Evolutionary conservation across 176 grass and related monocot genomes (phyloP).

Genomic region (Phyllostachys edulis): DNA sequence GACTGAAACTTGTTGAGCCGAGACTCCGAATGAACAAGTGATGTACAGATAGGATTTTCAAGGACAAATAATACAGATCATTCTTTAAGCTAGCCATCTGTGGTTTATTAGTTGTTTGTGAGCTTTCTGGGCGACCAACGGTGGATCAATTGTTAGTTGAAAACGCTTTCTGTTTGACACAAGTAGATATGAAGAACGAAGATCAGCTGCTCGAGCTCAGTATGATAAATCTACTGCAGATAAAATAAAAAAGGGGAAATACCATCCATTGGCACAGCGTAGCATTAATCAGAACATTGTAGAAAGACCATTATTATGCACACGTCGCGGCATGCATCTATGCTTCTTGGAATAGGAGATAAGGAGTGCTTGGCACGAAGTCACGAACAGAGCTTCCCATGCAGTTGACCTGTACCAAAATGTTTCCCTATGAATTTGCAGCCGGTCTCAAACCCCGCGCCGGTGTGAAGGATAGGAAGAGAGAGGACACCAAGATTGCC

Average conservation of each 20-base stretch:
- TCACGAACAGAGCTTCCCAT: background rate
- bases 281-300: background rate
- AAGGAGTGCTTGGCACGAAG: background rate
- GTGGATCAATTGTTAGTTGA: too few species aligned
- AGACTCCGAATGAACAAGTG: background rate
- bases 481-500: too few species aligned
- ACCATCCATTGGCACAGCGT: background rate
- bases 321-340: background rate
- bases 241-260: too few species aligned
- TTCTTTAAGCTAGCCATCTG: background rate
- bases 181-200: too few species aligned
- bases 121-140: too few species aligned
- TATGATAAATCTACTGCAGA: too few species aligned
- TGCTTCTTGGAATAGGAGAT: background rate
- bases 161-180: too few species aligned
- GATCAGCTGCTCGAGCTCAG: too few species aligned
- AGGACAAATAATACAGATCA: background rate
- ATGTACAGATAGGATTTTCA: background rate
- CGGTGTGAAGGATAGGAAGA: background rate
- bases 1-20: conserved; percentile 43
- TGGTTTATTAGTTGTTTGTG: too few species aligned
- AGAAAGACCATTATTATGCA: background rate
- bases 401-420: conserved; percentile 9
- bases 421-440: conserved; percentile 1
- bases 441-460: background rate